phyloP scores from a whole-genome alignment of 768 basidiomycete genomes.

The Amanita pseudoporphyria region DNA sequence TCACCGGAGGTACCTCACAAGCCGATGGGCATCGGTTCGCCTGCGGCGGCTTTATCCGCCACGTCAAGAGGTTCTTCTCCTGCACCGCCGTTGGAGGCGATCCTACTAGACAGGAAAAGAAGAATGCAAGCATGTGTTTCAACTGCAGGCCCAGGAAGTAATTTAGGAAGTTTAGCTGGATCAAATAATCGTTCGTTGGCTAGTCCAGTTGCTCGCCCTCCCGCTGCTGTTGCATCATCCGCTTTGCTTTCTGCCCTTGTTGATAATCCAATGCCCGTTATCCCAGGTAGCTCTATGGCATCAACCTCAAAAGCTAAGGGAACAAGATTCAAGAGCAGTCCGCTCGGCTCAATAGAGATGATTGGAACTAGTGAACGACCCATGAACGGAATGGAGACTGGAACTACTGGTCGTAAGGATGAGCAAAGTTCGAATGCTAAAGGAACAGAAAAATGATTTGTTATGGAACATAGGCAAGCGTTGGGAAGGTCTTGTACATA shows the following conservation, averaged over 20 bases:
- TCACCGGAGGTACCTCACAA: neutral
- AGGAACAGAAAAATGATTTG: neutral
- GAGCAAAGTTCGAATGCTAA: neutral
- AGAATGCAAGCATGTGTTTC: constrained; percentile 24
- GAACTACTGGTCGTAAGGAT: neutral
- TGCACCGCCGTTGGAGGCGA: constrained; percentile 54
- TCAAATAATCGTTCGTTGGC: neutral
- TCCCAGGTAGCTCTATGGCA: constrained; percentile 12
- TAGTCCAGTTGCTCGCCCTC: neutral
- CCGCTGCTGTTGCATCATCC: neutral
- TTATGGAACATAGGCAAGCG: neutral
- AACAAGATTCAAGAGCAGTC: constrained; percentile 67
- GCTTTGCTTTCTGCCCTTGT: neutral
- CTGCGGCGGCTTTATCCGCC: constrained; percentile 13
- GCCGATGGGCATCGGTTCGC: constrained; percentile 18
- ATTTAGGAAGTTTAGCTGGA: neutral
- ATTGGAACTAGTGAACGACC: constrained; percentile 13
- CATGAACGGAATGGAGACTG: neutral
- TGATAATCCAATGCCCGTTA: constrained; percentile 5
- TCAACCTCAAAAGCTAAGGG: constrained; percentile 28
- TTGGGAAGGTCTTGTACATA: neutral
- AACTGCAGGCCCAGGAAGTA: constrained; percentile 4
- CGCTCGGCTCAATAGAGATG: constrained; percentile 26
- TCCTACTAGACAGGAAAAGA: constrained; percentile 57
- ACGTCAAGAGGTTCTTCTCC: constrained; percentile 33